Conservation (phyloP, 495 filamentous ascomycete genomes). For the Astrothelium macrocarpum region DNA sequence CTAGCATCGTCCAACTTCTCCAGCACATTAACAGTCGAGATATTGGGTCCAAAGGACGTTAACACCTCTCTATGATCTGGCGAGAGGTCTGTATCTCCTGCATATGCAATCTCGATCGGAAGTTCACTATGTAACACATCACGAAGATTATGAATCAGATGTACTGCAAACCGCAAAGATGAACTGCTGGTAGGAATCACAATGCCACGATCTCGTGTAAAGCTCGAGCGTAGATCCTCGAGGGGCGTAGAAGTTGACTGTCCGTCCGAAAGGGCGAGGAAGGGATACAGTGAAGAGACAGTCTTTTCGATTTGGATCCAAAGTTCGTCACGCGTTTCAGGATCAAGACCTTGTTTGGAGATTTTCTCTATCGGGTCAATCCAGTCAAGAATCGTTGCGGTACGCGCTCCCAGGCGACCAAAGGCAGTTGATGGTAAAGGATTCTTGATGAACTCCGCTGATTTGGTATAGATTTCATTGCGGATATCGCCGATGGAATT, state of each 20-base stretch:
- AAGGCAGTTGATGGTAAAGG: neutral
- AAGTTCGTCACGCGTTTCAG: neutral
- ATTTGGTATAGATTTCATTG: neutral
- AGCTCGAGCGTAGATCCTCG: neutral
- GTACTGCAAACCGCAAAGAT: neutral
- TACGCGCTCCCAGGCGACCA: neutral
- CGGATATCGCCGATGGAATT: neutral
- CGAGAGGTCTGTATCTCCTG: neutral
- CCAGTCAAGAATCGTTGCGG: neutral
- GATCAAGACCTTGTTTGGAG: neutral
- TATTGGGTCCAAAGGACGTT: neutral
- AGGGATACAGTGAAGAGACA: neutral
- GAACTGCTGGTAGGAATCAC: neutral
- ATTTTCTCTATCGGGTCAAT: neutral
- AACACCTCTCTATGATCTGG: neutral
- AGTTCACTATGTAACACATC: neutral
- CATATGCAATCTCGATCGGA: neutral
- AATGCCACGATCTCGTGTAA: neutral
- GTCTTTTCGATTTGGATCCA: neutral
- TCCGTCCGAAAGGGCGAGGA: neutral
- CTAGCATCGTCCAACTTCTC: neutral
- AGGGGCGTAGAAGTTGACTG: neutral
- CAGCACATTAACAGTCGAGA: neutral
- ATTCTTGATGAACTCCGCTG: neutral
- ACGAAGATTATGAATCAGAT: neutral